Evolutionary conservation across 2,329 filamentous ascomycete genomes (phyloP), one percentile per base, ranked within the genome.

Genomic region (Saccharata proteae): DNA sequence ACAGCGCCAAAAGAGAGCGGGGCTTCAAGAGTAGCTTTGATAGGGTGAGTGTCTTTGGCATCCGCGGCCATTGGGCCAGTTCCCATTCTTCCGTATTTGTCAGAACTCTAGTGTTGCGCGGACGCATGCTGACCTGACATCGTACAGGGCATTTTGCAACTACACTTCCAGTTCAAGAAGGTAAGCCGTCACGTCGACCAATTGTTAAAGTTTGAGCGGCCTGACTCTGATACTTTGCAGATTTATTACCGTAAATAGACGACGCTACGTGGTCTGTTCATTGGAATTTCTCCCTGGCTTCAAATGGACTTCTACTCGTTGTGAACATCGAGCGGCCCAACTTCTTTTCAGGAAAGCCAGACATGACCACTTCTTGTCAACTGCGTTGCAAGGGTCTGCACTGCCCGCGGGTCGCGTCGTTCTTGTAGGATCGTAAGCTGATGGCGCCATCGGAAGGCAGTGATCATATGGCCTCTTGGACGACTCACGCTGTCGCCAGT

Each of bases 141-240:
- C n/a, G 10, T 14, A 42, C 51, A 92, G 82, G 88, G 88, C 32
- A 93, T 96, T 46, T 64, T 98, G 36, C 86, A 94, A 60, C 71
- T 98, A 36, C 88, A 96, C 55, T 98, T 98, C 55, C 86, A 94
- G 57, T 94, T 96, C 67, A 98, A 96, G 59, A 93, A 93, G 74
- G 85, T 92, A 58, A 45, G 59, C 38, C 16, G 21, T 27, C 18
- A 19, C 24, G 30, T 13, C 16, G 17, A 25, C 9, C 18, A n/a
- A 12, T 6, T 15, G 26, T 30, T 20, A 21, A 23, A n/a, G 11
- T 10, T n/a, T 20, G 13, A 22, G 26, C 15, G n/a, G n/a, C 16
- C 4, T 14, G 12, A 10, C n/a, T 10, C 35, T 56, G 23, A 55
- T 40, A 36, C 28, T 17, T 25, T 34, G 18, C 42, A 64, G 59